Evolutionary conservation across 768 basidiomycete genomes (phyloP), one percentile per base, ranked within the genome.

Genomic region (Lyophyllum shimeji): DNA sequence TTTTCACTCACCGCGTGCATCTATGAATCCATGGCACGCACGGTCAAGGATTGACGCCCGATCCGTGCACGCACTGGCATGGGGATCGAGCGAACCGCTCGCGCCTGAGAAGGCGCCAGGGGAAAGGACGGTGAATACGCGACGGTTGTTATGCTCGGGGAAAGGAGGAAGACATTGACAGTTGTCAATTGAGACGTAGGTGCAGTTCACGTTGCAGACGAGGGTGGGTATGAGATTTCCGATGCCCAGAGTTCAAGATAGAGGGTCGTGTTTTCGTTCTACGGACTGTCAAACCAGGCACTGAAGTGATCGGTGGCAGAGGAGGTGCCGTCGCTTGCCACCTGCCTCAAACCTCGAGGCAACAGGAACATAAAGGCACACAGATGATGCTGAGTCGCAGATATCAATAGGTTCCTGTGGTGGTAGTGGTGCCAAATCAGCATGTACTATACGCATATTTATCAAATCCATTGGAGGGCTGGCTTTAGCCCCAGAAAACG

Each of bases 341-440:
- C n/a, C 45, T 39, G 42, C 34, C 33, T 23, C 13, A 17, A n/a
- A 34, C 50, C 39, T 45, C 12, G 27, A 44, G 25, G 34, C 34
- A 20, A 18, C 46, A 60, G 58, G 58, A 53, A 60, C 59, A 60
- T 47, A 55, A 55, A 46, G 31, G 44, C 29, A 53, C 31, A 48
- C 1, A 31, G 46, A 21, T 39, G 37, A 29, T 55, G 25, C 13
- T 29, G 9, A 21, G 27, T 27, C 39, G 17, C 39, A 40, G 39
- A 15, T 40, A 40, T 40, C 39, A 40, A 40, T 37, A 40, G 17
- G 39, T 40, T 40, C 39, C 39, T 40, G 39, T 40, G 39, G 39
- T 40, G 17, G 39, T 40, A 15, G 15, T n/a, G 17, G 15, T n/a
- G 13, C 3, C 24, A 20, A n/a, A n/a, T n/a, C 18, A 21, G 37